These are phyloP conservation scores for Leersia perrieri DNA, from an alignment of 176 grass and related monocot genomes.

Conservation along the genomic window DNA sequence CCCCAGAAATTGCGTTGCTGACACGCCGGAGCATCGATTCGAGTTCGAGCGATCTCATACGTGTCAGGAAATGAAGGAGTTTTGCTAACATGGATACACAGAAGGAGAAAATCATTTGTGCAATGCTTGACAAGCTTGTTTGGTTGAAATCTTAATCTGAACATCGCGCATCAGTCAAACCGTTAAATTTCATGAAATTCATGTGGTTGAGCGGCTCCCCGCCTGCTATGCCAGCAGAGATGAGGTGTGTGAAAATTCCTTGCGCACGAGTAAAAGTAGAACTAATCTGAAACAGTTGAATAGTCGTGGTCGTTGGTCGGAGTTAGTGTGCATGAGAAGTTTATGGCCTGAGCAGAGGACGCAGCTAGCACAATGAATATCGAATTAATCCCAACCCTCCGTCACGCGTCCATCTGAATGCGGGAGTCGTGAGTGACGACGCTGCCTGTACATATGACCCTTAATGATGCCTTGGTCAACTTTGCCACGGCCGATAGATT, in stretches of 20 bases:
- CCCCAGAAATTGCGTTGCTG: neutral
- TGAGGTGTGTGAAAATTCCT: neutral
- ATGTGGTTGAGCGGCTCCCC: neutral
- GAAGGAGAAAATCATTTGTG: neutral
- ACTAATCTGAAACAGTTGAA: slow-evolving; percentile 3
- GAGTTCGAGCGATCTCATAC: neutral
- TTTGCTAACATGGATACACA: slow-evolving; percentile 60
- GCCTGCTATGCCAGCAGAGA: neutral
- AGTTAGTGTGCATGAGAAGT: neutral
- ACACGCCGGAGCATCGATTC: neutral
- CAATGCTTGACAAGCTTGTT: neutral
- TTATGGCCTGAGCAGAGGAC: slow-evolving; percentile 16
- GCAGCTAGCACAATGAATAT: slow-evolving; percentile 31
- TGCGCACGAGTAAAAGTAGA: neutral
- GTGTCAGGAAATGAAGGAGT: neutral
- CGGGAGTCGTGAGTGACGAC: slow-evolving; percentile 11
- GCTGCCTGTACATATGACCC: neutral
- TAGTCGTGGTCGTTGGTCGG: neutral
- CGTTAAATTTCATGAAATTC: neutral
- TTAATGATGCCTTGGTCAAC: slow-evolving; percentile 45
- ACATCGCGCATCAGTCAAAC: neutral
- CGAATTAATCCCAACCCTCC: slow-evolving; percentile 2
- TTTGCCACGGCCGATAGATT: slow-evolving; percentile 27
- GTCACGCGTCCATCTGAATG: slow-evolving; percentile 23
- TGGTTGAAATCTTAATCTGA: neutral